Evolutionary conservation across 805 yeast species (phyloP), one percentile per base, ranked within the genome.

Genomic region (Cyberlindnera suaveolens): DNA sequence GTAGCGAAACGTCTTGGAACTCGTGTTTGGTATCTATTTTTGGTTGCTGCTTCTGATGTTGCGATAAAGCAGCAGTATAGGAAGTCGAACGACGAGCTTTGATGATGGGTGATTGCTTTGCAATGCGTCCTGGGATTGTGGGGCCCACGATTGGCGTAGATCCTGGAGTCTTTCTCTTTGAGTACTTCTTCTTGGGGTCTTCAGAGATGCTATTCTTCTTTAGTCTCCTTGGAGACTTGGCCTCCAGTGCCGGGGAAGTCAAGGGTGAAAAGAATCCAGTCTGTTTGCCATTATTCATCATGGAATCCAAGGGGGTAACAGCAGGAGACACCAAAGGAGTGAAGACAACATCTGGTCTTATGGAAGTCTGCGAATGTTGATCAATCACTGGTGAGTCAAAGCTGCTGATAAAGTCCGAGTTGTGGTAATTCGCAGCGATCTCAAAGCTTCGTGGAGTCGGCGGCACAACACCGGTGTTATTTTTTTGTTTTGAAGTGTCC

Each of bases 281-380:
- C 11, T 45, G 49, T 13, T 47, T 41, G 18, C 43, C 47, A 31
- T 44, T 46, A 11, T 42, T 45, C 16, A 48, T 43, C 43, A 49
- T 37, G 9, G 57, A 45, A 27, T 65, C 87, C 53, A 72, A 53
- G 1, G 88, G 88, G 3, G 88, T 77, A 14, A 79, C 83, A 9
- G 85, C 81, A 0, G 95, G 95, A 2, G 90, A 82, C 2, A 82
- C 76, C 47, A 85, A 67, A 1, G 95, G 93, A 1, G 93, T 85
- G 62, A 82, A 85, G 5, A 76, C 76, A 39, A 76, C 77, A 46
- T 77, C 82, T 1, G 82, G 79, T 36, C 78, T 63, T 2, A 77
- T 69, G 10, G 57, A 51, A 11, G 42, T 47, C 3, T 43, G 42
- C 6, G 40, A 9, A 13, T 36, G 45, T 6, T 34, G 38, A 16